Conservation (phyloP, 148 eudicot genomes). For the Diospyros lotus region DNA sequence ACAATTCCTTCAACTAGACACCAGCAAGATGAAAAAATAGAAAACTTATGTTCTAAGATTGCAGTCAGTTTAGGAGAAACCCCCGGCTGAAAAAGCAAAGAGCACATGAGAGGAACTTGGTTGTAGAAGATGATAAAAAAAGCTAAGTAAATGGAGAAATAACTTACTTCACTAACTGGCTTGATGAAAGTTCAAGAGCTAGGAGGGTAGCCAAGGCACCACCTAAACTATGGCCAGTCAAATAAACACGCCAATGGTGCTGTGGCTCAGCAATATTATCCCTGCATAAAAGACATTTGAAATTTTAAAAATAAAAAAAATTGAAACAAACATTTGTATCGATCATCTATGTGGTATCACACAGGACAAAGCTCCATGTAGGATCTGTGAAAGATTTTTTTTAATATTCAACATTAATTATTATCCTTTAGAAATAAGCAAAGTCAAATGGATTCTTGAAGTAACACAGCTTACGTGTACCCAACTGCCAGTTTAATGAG, state of each 20-base stretch:
- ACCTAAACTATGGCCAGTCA: slow-evolving; percentile 98
- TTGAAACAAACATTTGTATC: neutral
- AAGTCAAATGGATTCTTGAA: slow-evolving; percentile 1
- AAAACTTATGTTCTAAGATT: neutral
- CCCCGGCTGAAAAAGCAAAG: neutral
- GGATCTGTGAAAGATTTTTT: neutral
- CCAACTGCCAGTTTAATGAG: slow-evolving; percentile 69
- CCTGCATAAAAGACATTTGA: slow-evolving; percentile 28
- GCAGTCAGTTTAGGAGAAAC: neutral
- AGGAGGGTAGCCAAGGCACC: slow-evolving; percentile 97
- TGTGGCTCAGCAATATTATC: slow-evolving; percentile 47
- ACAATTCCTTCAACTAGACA: neutral
- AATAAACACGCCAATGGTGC: slow-evolving; percentile 72
- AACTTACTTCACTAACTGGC: slow-evolving; percentile 84
- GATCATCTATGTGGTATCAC: neutral
- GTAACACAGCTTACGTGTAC: slow-evolving; percentile 41
- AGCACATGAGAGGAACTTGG: neutral
- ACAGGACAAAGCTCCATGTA: neutral
- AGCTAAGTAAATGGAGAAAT: slow-evolving; percentile 9
- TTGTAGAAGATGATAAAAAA: neutral
- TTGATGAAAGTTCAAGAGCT: slow-evolving; percentile 92
- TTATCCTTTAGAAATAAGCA: neutral
- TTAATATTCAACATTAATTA: slow-evolving; percentile 2
- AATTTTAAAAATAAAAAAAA: no score
- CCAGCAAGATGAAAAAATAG: neutral